A percentile compares a stretch with the other conserved stretches of the same genome.
These are phyloP conservation scores for Helichrysum umbraculigerum DNA, from an alignment of 129 eudicot genomes.

Conservation along the genomic window DNA sequence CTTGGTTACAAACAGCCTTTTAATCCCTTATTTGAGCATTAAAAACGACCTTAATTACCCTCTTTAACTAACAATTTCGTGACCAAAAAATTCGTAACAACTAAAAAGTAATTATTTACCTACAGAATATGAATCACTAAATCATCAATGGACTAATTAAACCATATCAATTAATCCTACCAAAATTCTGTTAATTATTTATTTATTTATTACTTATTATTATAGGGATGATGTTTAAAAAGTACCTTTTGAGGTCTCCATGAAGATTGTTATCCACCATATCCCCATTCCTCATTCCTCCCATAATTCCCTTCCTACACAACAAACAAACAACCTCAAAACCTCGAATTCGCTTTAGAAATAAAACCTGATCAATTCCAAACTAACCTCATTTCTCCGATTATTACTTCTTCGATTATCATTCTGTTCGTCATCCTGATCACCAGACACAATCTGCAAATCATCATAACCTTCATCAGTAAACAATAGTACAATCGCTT, in stretches of 20 bases:
- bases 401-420: slow-evolving; percentile 3
- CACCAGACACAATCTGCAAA: slow-evolving; percentile 79
- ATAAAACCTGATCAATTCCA: slow-evolving; percentile 7
- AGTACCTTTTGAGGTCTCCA: slow-evolving; percentile 60
- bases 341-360: slow-evolving; percentile 3
- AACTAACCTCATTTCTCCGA: slow-evolving; percentile 42
- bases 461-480: slow-evolving; percentile 5
- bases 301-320: slow-evolving; percentile 48
- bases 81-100: too few relatives aligned
- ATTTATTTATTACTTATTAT: too few relatives aligned
- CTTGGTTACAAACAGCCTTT: not conserved
- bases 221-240: not conserved
- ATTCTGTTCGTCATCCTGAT: slow-evolving; percentile 47
- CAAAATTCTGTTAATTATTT: not conserved
- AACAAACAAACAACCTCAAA: not conserved
- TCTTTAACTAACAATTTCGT: too few relatives aligned
- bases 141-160: not conserved
- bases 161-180: too few relatives aligned
- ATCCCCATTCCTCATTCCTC: slow-evolving; percentile 53
- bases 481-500: not conserved
- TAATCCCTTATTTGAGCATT: too few relatives aligned
- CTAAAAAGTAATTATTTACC: too few relatives aligned
- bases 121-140: too few relatives aligned
- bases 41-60: too few relatives aligned
- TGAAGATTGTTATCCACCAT: slow-evolving; percentile 45